Evolutionary conservation across 169 alveolate genomes (phyloP).

Genomic region (Plasmodium billcollinsi): DNA sequence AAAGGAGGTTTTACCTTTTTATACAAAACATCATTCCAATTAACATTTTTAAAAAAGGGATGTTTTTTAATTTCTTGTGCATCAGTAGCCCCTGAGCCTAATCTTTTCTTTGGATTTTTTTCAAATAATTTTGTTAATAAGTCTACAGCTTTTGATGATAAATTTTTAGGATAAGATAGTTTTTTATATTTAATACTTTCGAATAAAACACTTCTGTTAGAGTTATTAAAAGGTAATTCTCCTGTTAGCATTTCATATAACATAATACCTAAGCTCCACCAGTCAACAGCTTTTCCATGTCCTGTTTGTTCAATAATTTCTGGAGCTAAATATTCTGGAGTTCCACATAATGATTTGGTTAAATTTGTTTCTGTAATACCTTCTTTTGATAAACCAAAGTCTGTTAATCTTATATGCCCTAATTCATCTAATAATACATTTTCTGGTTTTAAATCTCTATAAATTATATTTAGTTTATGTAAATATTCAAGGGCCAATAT

Average conservation of each 20-base stretch:
- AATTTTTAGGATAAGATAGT: slow-evolving; percentile 78
- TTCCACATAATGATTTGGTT: slow-evolving; percentile 90
- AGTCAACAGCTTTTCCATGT: slow-evolving; percentile 89
- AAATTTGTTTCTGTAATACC: slow-evolving; percentile 74
- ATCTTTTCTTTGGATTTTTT: slow-evolving; percentile 88
- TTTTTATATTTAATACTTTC: slow-evolving; percentile 83
- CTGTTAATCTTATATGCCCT: slow-evolving; percentile 88
- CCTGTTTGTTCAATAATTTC: slow-evolving; percentile 88
- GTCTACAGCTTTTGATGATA: slow-evolving; percentile 81
- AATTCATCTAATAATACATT: slow-evolving; percentile 85
- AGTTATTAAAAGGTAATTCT: slow-evolving; percentile 88
- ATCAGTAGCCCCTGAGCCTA: slow-evolving; percentile 85
- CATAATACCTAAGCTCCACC: slow-evolving; percentile 90
- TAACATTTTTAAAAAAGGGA: slow-evolving; percentile 86
- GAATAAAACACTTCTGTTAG: slow-evolving; percentile 80
- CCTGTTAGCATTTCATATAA: slow-evolving; percentile 91
- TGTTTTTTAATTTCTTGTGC: slow-evolving; percentile 87
- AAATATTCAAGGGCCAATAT: slow-evolving; percentile 87
- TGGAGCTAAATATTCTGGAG: slow-evolving; percentile 91
- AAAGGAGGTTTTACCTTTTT: slow-evolving; percentile 85
- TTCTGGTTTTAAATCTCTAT: slow-evolving; percentile 91
- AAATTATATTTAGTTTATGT: slow-evolving; percentile 85
- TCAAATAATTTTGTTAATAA: slow-evolving; percentile 86
- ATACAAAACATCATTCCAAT: slow-evolving; percentile 84
- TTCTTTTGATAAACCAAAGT: slow-evolving; percentile 89